Evolutionary conservation across 2,329 filamentous ascomycete species (phyloP).

Genomic region (Colletotrichum sp.): DNA sequence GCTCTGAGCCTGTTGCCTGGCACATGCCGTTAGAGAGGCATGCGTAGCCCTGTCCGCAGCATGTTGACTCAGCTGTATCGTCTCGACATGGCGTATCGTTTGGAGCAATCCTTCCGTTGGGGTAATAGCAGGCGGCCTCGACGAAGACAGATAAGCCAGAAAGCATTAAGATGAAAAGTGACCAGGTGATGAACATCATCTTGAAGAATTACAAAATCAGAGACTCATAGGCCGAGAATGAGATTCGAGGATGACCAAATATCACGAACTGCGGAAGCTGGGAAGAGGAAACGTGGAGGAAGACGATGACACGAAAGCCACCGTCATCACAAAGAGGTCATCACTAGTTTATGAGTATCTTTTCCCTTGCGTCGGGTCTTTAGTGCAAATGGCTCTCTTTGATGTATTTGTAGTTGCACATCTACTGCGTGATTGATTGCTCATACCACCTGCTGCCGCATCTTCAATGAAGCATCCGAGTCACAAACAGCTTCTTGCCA

Average conservation of each 20-base stretch:
- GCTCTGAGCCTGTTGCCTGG: constrained; percentile 28
- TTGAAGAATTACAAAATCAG: not conserved
- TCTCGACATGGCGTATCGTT: constrained; percentile 35
- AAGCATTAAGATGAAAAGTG: not conserved
- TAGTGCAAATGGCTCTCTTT: not conserved
- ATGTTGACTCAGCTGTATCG: constrained; percentile 29
- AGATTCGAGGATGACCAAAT: accelerated
- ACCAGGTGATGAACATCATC: accelerated
- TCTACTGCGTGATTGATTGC: no score
- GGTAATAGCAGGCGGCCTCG: constrained; percentile 31
- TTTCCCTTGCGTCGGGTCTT: not conserved
- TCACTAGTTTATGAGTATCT: not conserved
- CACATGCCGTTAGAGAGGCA: constrained; percentile 40
- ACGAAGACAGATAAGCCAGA: not conserved
- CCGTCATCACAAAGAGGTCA: not conserved
- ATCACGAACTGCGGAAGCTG: accelerated
- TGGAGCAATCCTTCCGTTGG: constrained; percentile 29
- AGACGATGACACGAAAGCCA: not conserved
- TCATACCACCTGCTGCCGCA: not conserved
- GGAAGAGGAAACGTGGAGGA: accelerated
- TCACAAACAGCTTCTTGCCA: not conserved
- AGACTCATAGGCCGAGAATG: not conserved
- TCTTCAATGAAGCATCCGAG: not conserved
- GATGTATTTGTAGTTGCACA: not conserved
- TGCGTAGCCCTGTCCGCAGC: constrained; percentile 40